These are phyloP conservation scores for Penicillium expansum DNA, from an alignment of 2,329 filamentous ascomycete species.

Conservation along the genomic window DNA sequence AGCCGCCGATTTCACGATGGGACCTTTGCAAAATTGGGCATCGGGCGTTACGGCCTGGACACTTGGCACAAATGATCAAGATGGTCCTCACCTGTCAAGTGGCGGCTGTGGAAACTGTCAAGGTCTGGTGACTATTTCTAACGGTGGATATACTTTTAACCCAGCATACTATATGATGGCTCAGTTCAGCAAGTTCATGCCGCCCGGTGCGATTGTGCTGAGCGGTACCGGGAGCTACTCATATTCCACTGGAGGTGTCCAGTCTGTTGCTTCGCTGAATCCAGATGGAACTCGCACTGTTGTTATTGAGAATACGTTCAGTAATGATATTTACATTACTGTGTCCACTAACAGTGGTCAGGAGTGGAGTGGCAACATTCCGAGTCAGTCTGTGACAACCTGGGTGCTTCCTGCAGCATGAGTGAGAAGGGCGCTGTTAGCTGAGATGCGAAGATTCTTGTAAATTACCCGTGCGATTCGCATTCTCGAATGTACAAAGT, in stretches of 20 bases:
- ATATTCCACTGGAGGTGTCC: conserved; percentile 40
- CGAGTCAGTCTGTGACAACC: conserved; percentile 29
- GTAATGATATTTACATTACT: conserved; percentile 46
- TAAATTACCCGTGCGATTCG: background rate
- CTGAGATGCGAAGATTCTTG: background rate
- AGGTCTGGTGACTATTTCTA: conserved; percentile 29
- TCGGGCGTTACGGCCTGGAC: conserved; percentile 33
- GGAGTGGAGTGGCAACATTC: conserved; percentile 31
- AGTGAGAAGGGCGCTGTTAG: background rate
- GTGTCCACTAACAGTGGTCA: conserved; percentile 22
- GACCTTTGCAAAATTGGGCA: conserved; percentile 33
- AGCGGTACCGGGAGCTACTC: conserved; percentile 47
- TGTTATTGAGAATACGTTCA: conserved; percentile 50
- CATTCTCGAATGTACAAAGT: background rate
- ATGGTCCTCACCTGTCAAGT: conserved; percentile 28
- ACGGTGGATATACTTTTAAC: conserved; percentile 46
- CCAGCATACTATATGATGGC: conserved; percentile 56
- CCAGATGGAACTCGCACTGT: conserved; percentile 48
- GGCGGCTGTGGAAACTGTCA: conserved; percentile 30
- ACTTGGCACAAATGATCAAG: conserved; percentile 26
- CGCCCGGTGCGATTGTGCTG: conserved; percentile 46
- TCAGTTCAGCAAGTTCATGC: conserved; percentile 52
- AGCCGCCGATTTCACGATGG: conserved; percentile 29
- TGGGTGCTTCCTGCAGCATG: conserved; percentile 26
- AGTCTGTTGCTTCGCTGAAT: conserved; percentile 50